Conservation (phyloP, 192 early-diverging fungal genomes). For the Spinellus fusiger region DNA sequence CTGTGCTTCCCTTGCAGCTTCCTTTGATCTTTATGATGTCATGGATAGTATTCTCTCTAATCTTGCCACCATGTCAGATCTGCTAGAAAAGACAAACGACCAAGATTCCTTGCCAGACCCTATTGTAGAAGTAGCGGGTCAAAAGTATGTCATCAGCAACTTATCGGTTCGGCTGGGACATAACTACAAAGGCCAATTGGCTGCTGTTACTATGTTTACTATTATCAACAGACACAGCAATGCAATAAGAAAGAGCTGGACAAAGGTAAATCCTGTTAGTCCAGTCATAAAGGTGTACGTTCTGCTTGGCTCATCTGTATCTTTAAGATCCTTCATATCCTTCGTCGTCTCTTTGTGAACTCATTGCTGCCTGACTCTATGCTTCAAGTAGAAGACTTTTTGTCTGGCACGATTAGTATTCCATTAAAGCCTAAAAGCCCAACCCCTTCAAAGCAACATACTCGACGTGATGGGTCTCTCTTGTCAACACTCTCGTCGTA, state of each 20-base stretch:
- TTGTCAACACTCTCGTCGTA: constrained; percentile 75
- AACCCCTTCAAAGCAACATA: constrained; percentile 28
- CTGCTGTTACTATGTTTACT: constrained; percentile 81
- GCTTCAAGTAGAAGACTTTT: constrained; percentile 70
- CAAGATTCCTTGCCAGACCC: constrained; percentile 40
- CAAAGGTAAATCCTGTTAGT: constrained; percentile 44
- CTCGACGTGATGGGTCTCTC: constrained; percentile 54
- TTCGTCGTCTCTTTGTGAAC: constrained; percentile 78
- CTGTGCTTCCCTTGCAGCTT: constrained; percentile 64
- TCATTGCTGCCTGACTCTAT: constrained; percentile 60
- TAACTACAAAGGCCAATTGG: constrained; percentile 85
- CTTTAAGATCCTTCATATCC: constrained; percentile 62
- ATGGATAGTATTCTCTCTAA: constrained; percentile 76
- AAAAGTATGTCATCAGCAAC: constrained; percentile 52
- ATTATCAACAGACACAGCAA: constrained; percentile 63
- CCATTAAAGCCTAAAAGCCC: constrained; percentile 48
- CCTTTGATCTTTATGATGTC: constrained; percentile 66
- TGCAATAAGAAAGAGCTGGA: constrained; percentile 64
- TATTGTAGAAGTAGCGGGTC: constrained; percentile 38
- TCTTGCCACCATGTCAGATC: constrained; percentile 69
- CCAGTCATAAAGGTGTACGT: not conserved
- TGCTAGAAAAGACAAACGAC: constrained; percentile 36
- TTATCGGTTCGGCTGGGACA: constrained; percentile 81
- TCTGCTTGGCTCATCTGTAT: not conserved
- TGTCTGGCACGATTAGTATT: constrained; percentile 60